Conservation (phyloP, 1,284 basidiomycete genomes). For the Heterobasidion irregulare region DNA sequence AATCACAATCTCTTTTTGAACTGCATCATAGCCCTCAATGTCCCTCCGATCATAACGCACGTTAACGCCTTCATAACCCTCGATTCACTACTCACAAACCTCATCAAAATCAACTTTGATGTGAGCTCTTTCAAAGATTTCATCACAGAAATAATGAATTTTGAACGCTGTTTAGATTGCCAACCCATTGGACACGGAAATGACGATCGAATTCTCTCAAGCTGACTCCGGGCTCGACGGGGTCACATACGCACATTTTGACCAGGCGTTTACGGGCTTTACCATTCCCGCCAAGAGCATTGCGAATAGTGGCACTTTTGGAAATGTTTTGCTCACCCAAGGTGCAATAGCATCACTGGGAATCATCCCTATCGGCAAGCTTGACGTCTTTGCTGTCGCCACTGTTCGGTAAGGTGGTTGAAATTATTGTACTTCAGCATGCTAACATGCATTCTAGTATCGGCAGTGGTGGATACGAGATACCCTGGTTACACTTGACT, state of each 20-base stretch:
- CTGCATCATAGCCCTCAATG: conserved; percentile 32
- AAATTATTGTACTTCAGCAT: background rate
- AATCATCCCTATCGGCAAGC: conserved; percentile 42
- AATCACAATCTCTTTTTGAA: conserved; percentile 7
- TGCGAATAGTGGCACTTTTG: conserved; percentile 46
- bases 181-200: conserved; percentile 50
- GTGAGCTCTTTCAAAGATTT: conserved; percentile 19
- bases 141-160: background rate
- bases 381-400: conserved; percentile 43
- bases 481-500: conserved; percentile 49
- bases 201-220: conserved; percentile 49
- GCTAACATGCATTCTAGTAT: background rate
- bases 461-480: conserved; percentile 31
- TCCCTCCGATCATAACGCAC: conserved; percentile 32
- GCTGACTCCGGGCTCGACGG: conserved; percentile 45
- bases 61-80: conserved; percentile 42
- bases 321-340: conserved; percentile 47
- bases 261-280: conserved; percentile 42
- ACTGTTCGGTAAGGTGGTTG: conserved; percentile 29
- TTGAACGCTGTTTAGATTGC: conserved; percentile 24
- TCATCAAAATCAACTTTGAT: conserved; percentile 47
- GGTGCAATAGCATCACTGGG: conserved; percentile 44
- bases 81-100: conserved; percentile 38
- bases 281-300: conserved; percentile 48
- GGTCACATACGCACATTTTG: conserved; percentile 47